Evolutionary conservation across 169 alveolate genomes (phyloP).

Genomic region (Cyclospora cayetanensis): DNA sequence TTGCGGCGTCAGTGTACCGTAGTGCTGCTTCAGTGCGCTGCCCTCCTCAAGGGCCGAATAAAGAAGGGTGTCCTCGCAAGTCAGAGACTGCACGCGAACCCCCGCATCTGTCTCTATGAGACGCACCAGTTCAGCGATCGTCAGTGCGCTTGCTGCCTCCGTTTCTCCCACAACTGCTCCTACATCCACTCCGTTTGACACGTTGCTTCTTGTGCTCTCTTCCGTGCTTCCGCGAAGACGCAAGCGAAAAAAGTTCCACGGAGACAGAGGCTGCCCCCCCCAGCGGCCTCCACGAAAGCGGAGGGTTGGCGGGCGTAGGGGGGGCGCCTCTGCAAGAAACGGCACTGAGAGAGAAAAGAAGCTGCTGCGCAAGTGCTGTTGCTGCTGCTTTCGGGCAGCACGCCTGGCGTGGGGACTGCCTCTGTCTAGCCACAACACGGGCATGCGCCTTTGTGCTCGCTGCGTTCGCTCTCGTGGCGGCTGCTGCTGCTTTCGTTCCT

Average conservation of each 20-base stretch:
- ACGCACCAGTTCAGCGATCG: constrained; percentile 22
- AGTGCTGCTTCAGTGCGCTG: neutral
- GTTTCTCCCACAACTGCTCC: constrained; percentile 51
- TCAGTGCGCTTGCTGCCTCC: constrained; percentile 30
- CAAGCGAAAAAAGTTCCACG: constrained; percentile 70
- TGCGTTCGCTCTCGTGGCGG: neutral
- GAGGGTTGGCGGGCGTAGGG: constrained; percentile 60
- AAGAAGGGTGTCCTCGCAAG: constrained; percentile 63
- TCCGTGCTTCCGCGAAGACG: neutral
- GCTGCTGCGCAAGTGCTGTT: constrained; percentile 27
- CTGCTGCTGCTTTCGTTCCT: constrained; percentile 8
- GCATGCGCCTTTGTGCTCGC: neutral
- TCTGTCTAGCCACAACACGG: constrained; percentile 46
- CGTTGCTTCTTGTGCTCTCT: neutral
- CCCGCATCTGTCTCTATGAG: constrained; percentile 38
- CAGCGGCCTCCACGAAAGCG: constrained; percentile 17
- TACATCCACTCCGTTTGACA: neutral
- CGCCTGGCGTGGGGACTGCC: constrained; percentile 20
- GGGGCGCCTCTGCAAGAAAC: constrained; percentile 67
- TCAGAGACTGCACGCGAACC: neutral
- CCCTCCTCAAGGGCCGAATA: neutral
- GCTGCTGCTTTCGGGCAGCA: neutral
- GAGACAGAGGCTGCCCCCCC: constrained; percentile 37
- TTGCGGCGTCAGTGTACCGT: neutral
- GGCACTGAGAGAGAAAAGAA: constrained; percentile 63